phyloP scores from a whole-genome alignment of 495 filamentous ascomycete species.

The Xylaria bambusicola region DNA sequence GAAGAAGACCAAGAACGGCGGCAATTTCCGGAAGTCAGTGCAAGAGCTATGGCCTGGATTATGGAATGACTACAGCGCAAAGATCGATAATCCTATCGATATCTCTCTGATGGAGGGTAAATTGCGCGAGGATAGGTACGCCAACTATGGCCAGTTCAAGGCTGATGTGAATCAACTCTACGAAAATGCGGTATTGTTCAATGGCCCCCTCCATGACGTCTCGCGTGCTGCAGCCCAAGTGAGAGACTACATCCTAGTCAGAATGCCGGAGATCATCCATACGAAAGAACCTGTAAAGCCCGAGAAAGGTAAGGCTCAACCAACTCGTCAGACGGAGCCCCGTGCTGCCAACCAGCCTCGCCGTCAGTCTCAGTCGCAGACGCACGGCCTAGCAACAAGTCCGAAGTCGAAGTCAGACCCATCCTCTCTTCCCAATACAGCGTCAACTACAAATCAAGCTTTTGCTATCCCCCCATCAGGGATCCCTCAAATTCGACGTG shows the following conservation, averaged over 20 bases:
- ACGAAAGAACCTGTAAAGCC: constrained; percentile 51
- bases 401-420: constrained; percentile 37
- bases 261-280: constrained; percentile 51
- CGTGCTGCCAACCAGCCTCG: constrained; percentile 48
- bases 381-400: constrained; percentile 38
- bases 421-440: constrained; percentile 27
- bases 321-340: constrained; percentile 49
- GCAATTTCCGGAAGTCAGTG: constrained; percentile 74
- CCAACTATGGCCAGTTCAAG: constrained; percentile 68
- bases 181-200: constrained; percentile 76
- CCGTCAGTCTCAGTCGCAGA: constrained; percentile 38
- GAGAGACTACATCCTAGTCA: constrained; percentile 59
- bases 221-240: constrained; percentile 63
- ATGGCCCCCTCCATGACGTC: constrained; percentile 74
- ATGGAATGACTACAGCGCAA: constrained; percentile 65
- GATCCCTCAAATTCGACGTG: constrained; percentile 88
- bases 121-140: constrained; percentile 65
- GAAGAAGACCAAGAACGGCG: constrained; percentile 78
- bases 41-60: constrained; percentile 49
- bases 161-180: constrained; percentile 75
- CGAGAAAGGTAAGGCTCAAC: constrained; percentile 58
- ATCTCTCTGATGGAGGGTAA: constrained; percentile 78
- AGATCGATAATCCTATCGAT: constrained; percentile 80
- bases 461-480: constrained; percentile 85
- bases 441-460: constrained; percentile 52